Evolutionary conservation across 2,329 filamentous ascomycete species (phyloP), one percentile per base, ranked within the genome.

Genomic region (Colletotrichum tropicicola): DNA sequence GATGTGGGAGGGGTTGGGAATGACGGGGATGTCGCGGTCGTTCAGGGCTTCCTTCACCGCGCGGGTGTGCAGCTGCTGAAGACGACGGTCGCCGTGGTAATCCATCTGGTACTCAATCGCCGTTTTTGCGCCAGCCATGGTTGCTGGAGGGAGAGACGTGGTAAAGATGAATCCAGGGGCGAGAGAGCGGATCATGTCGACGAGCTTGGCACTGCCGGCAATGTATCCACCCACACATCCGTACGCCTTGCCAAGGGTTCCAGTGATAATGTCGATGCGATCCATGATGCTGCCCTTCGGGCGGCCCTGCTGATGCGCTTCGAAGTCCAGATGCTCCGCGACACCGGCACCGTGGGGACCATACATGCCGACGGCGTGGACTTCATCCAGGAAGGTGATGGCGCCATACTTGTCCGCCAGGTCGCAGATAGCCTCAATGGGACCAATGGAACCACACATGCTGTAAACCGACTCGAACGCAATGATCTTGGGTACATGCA

Each of bases 81-180:
- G 89, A 59, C 92, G 88, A 56, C 96, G 91, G 78, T 99, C 96
- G 60, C 93, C 93, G 71, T 91, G 87, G 77, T 97, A 91, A 53
- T 84, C 84, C 82, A 93, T 91, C 79, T 98, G 96, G 77, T 98
- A 98, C 75, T 98, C 92, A 73, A 99, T 98, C 35, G 96, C 94
- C 1, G 93, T 85, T 76, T 90, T 89, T 21, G 96, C 96, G 58
- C 96, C 96, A 19, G 96, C 94, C 96, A 99, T 99, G 68, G 94
- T 97, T 13, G 96, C 94, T 0, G 96, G 96, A 4, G 96, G 96
- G 12, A 99, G 89, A 9, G 94, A 97, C 5, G 96, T 99, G 48
- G 96, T 99, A 83, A 99, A 99, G 78, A 99, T 99, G 82, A 99
- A 99, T 27, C 96, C 96, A 4, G 96, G 94, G 2, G 96, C 96